Evolutionary conservation across 202 grass and related monocot genomes (phyloP).

Genomic region (Setaria viridis): DNA sequence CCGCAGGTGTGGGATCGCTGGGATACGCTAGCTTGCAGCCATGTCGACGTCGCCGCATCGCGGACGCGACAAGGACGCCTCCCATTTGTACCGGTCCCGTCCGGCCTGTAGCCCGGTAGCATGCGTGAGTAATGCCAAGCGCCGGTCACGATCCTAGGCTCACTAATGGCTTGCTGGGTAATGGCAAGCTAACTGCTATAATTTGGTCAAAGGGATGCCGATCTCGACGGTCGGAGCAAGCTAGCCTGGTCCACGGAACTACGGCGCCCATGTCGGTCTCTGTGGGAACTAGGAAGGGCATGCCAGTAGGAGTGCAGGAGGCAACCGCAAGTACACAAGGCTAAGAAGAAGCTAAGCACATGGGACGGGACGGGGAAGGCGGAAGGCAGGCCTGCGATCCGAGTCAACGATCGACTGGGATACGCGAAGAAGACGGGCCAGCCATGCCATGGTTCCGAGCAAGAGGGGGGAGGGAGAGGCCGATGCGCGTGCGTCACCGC

Average conservation of each 20-base stretch:
- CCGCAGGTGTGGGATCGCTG: too few species aligned
- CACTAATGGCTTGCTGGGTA: too few species aligned
- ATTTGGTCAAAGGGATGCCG: neutral
- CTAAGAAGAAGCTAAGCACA: too few species aligned
- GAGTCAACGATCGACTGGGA: neutral
- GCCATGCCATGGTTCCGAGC: too few species aligned
- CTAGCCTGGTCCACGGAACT: neutral
- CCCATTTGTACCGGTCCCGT: neutral
- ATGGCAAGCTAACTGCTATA: too few species aligned
- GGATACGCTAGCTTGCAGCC: neutral
- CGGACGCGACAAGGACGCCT: neutral
- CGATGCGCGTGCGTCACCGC: neutral
- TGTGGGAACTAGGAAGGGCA: too few species aligned
- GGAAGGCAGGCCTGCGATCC: too few species aligned
- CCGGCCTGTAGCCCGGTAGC: too few species aligned
- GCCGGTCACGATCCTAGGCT: neutral
- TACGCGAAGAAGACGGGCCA: neutral
- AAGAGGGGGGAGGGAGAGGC: neutral
- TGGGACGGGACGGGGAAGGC: too few species aligned
- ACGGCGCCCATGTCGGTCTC: too few species aligned
- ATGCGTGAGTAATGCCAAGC: neutral
- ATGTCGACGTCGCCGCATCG: constrained; percentile 6
- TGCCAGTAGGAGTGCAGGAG: too few species aligned
- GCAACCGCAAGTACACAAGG: too few species aligned
- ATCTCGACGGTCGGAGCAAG: neutral